A percentile compares a stretch with the other conserved stretches of the same genome.
Conservation (phyloP, 2,329 filamentous ascomycete genomes). For the Fusarium newnesense region DNA sequence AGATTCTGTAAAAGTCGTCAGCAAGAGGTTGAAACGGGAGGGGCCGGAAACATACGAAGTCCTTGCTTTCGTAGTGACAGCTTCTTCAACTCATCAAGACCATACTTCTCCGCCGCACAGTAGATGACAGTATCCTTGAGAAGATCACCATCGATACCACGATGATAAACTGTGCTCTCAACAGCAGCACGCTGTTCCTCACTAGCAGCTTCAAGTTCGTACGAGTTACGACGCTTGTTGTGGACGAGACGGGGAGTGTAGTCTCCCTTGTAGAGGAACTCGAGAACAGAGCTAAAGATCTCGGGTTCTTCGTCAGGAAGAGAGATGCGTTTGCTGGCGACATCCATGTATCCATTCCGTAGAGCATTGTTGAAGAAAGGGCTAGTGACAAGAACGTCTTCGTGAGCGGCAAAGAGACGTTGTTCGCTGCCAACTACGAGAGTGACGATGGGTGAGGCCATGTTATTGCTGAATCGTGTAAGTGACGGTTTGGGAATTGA, state of each 20-base stretch:
- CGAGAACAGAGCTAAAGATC: conserved; percentile 88
- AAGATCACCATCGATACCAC: conserved; percentile 71
- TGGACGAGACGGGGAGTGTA: conserved; percentile 87
- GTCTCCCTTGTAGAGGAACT: conserved; percentile 94
- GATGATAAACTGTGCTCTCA: conserved; percentile 77
- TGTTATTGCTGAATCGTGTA: conserved; percentile 55
- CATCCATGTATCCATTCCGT: conserved; percentile 50
- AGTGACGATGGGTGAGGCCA: conserved; percentile 79
- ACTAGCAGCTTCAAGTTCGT: conserved; percentile 77
- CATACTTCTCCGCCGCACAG: conserved; percentile 87
- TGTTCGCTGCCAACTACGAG: conserved; percentile 83
- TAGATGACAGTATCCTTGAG: conserved; percentile 93
- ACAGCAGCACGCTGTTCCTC: conserved; percentile 57
- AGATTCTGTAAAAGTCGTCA: conserved; percentile 60
- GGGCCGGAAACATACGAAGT: conserved; percentile 66
- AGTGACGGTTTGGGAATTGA: not conserved
- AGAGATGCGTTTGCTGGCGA: conserved; percentile 72
- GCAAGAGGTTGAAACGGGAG: not conserved
- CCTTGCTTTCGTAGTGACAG: conserved; percentile 90
- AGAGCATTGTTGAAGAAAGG: conserved; percentile 73
- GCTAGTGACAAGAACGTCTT: conserved; percentile 82
- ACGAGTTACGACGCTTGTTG: conserved; percentile 82
- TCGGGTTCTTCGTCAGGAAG: conserved; percentile 89
- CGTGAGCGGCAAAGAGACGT: conserved; percentile 90
- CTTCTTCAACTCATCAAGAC: conserved; percentile 84